Percentiles rank a stretch among this genome's conserved stretches.
These are phyloP conservation scores for Aspergillus olivimuriae DNA, from an alignment of 495 filamentous ascomycete species.

Conservation along the genomic window DNA sequence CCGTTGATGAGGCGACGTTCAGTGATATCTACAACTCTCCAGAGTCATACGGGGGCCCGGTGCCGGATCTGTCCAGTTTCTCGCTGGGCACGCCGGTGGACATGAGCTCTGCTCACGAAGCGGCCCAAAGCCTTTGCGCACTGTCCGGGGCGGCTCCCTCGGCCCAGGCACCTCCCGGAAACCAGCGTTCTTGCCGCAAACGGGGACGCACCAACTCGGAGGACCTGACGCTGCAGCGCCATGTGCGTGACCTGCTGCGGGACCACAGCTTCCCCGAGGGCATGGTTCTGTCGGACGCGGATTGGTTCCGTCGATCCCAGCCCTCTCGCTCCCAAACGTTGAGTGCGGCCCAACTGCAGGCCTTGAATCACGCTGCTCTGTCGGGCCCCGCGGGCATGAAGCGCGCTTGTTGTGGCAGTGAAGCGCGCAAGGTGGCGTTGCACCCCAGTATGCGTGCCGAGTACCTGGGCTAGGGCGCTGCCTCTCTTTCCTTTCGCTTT, in stretches of 20 bases:
- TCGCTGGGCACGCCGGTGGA: constrained; percentile 44
- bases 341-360: constrained; percentile 11
- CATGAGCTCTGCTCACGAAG: constrained; percentile 41
- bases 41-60: constrained; percentile 49
- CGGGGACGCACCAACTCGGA: constrained; percentile 64
- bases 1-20: constrained; percentile 46
- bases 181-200: constrained; percentile 45
- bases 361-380: constrained; percentile 21
- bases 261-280: constrained; percentile 23
- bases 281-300: constrained; percentile 34
- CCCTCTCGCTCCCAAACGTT: constrained; percentile 3
- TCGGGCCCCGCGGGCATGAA: constrained; percentile 41
- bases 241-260: constrained; percentile 57
- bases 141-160: constrained; percentile 38
- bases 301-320: constrained; percentile 31
- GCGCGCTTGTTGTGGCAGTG: constrained; percentile 42
- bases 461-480: constrained; percentile 23
- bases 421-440: constrained; percentile 35
- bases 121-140: constrained; percentile 64
- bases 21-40: constrained; percentile 50
- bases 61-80: constrained; percentile 47
- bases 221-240: constrained; percentile 61
- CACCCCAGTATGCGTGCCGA: constrained; percentile 34
- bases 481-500: constrained; percentile 6
- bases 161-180: constrained; percentile 2